Conservation (phyloP, 139 green algal genomes). For the Micractinium conductrix region DNA sequence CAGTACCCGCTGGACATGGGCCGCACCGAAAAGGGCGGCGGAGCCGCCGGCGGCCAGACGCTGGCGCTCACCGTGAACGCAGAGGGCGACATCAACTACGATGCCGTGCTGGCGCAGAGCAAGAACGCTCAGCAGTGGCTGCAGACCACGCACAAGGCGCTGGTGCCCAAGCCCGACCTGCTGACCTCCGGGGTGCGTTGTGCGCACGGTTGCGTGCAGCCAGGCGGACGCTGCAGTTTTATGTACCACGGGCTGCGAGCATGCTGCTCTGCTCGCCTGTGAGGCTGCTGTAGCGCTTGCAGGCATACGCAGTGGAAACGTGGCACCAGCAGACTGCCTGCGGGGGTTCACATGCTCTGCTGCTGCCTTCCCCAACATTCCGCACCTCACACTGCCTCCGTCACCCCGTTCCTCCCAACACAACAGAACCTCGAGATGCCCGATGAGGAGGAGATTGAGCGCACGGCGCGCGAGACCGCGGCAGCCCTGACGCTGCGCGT, state of each 20-base stretch:
- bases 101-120: slow-evolving; percentile 86
- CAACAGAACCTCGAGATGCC: slow-evolving; percentile 68
- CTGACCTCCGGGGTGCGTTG: slow-evolving; percentile 60
- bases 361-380: not conserved
- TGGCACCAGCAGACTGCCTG: not conserved
- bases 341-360: not conserved
- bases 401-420: too few relatives aligned
- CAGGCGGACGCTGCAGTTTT: not conserved
- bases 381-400: not conserved
- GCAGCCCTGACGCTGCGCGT: slow-evolving; percentile 79
- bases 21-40: slow-evolving; percentile 52
- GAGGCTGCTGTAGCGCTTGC: too few relatives aligned
- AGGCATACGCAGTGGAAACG: not conserved
- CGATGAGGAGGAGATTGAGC: slow-evolving; percentile 84
- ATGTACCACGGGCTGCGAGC: too few relatives aligned
- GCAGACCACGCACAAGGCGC: slow-evolving; percentile 72
- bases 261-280: too few relatives aligned
- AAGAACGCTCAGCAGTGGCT: slow-evolving; percentile 79
- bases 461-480: slow-evolving; percentile 72
- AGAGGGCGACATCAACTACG: slow-evolving; percentile 87
- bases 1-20: slow-evolving; percentile 97
- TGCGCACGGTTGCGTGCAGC: not conserved
- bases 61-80: slow-evolving; percentile 83
- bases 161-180: slow-evolving; percentile 90
- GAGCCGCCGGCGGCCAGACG: slow-evolving; percentile 52